phyloP scores from a whole-genome alignment of 2,329 filamentous ascomycete species.

The Fusarium drepaniforme region DNA sequence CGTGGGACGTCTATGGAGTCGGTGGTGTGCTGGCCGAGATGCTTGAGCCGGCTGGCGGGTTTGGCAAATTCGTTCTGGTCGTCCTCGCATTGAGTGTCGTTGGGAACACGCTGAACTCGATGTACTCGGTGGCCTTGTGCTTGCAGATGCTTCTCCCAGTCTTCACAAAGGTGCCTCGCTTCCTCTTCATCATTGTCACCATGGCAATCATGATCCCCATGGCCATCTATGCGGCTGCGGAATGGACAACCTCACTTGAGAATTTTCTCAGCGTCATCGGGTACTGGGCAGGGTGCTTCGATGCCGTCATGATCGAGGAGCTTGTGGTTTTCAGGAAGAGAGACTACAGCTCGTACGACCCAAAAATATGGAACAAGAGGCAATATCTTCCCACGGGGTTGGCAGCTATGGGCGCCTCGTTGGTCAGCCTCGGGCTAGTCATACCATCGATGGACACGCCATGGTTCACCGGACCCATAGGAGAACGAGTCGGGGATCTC shows the following conservation, averaged over 20 bases:
- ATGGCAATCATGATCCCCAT: constrained; percentile 58
- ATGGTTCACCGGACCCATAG: constrained; percentile 59
- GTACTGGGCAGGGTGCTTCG: constrained; percentile 61
- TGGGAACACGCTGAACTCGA: constrained; percentile 54
- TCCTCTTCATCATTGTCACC: constrained; percentile 55
- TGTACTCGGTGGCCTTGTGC: constrained; percentile 54
- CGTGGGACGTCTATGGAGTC: constrained; percentile 46
- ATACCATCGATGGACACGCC: constrained; percentile 58
- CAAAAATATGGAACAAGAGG: constrained; percentile 58
- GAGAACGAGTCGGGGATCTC: constrained; percentile 57
- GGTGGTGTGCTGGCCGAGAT: constrained; percentile 49
- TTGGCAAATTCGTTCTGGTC: constrained; percentile 53
- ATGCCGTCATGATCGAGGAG: constrained; percentile 57
- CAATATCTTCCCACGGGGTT: constrained; percentile 56
- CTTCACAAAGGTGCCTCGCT: constrained; percentile 56
- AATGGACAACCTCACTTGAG: constrained; percentile 56
- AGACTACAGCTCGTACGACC: constrained; percentile 56
- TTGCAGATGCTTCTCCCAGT: constrained; percentile 57
- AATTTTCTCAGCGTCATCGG: constrained; percentile 60
- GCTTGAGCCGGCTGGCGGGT: constrained; percentile 46
- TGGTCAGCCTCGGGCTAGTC: constrained; percentile 56
- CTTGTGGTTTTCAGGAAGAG: constrained; percentile 57
- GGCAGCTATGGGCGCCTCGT: constrained; percentile 57
- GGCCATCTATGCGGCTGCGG: constrained; percentile 55
- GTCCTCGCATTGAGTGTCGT: constrained; percentile 49